Evolutionary conservation across 495 filamentous ascomycete species (phyloP), one percentile per base, ranked within the genome.

Genomic region (Penicillium goetzii): DNA sequence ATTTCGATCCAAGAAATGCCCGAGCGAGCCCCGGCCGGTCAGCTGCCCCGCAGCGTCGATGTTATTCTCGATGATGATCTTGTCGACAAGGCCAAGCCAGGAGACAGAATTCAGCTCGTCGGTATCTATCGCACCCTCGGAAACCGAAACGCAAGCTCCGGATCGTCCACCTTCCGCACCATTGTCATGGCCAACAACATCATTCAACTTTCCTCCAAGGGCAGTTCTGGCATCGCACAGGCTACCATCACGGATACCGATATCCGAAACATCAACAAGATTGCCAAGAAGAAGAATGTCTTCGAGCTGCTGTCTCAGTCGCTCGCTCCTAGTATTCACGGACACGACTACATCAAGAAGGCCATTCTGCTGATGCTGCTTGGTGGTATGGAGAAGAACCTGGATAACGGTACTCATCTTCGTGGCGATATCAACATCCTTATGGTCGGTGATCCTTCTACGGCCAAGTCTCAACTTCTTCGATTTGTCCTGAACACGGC

Each of bases 1-100:
- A 92, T 99, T 52, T 98, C 95, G 0, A 97, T 99, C 69, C 95
- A 99, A 81, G 95, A 99, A 83, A 99, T 99, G 95, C 95, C 95
- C 15, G 95, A 99, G 74, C 84, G 95, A 69, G 95, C 95, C 26
- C 95, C 95, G 30, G 94, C 95, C 57, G 95, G 95, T 51, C 95
- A 98, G 81, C 85, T 99, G 67, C 95, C 95, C 61, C 88, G 95
- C 60, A 92, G 93, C 51, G 95, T 98, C n/a, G 95, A 99, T 77
- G 93, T 99, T 21, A 92, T 99, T 60, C 78, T 98, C 65, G 95
- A 99, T 66, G 95, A 99, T 74, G 95, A 99, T 71, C 81, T 99
- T 28, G 95, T 99, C 33, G 95, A 99, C 73, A 88, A 85, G 61
- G 90, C 92, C 61, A 99, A 99, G 76, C 95, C 95, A 32, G 95